A percentile compares a stretch with the other conserved stretches of the same genome.
These are phyloP conservation scores for Nakaseomyces kungkrabaensis DNA, from an alignment of 1,139 yeast genomes.

Conservation along the genomic window DNA sequence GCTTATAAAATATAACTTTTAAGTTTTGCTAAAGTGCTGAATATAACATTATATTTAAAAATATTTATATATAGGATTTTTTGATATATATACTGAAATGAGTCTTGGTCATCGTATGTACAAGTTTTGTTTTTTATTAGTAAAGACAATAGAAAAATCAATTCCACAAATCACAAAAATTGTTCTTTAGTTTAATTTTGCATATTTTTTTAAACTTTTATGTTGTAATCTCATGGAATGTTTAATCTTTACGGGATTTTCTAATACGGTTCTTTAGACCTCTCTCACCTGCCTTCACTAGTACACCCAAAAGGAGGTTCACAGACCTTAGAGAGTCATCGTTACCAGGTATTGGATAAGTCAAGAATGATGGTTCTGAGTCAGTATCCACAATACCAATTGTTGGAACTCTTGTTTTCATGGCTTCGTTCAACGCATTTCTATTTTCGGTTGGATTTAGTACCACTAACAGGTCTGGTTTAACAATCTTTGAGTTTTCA, in stretches of 20 bases:
- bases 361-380: slow-evolving; percentile 78
- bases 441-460: slow-evolving; percentile 85
- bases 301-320: slow-evolving; percentile 68
- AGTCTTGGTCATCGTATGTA: background rate
- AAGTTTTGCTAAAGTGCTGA: background rate
- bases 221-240: background rate
- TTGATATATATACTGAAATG: background rate
- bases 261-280: slow-evolving; percentile 50
- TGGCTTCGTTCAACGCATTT: slow-evolving; percentile 74
- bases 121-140: background rate
- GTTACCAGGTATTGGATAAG: slow-evolving; percentile 93
- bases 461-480: slow-evolving; percentile 81
- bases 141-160: too few species aligned
- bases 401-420: slow-evolving; percentile 77
- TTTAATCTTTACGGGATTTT: background rate
- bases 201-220: too few species aligned
- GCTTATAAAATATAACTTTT: too few species aligned
- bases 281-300: slow-evolving; percentile 74
- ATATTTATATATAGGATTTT: background rate
- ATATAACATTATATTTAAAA: background rate
- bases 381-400: slow-evolving; percentile 91
- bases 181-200: too few species aligned
- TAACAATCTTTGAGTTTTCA: slow-evolving; percentile 41
- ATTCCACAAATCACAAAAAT: too few species aligned
- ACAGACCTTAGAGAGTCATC: slow-evolving; percentile 86